Evolutionary conservation across 441 rosid species (phyloP), one percentile per base, ranked within the genome.

Genomic region (Jatropha multifida): DNA sequence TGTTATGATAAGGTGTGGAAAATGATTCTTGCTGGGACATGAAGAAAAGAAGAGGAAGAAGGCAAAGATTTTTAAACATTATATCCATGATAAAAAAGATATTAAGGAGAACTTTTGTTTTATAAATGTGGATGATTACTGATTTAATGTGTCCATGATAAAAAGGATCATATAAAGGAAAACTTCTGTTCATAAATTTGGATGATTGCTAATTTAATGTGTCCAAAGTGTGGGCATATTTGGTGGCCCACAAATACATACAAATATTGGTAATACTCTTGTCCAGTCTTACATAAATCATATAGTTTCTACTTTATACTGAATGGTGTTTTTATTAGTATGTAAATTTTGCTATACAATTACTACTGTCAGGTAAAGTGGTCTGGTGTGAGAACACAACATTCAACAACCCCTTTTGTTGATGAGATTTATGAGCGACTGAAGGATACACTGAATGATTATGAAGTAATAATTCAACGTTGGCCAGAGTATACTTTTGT

Each of bases 401-500:
- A 88, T 81, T 90, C 93, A 52, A 90, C 97, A 10, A 86, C 94
- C 81, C 97, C 96, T 78, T 95, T 93, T 73, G 83, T 95, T 11
- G 96, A 95, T 80, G 97, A 93, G 62, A 89, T 95, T 92, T 90
- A 92, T 71, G 85, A 83, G 74, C 88, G 82, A 79, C 79, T 95
- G 75, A 86, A 84, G 80, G 86, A 81, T 79, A 88, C 86, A 67
- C 78, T 92, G 78, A 89, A 87, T 65, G 94, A 92, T 68, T 93
- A 93, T 79, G 93, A 88, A 80, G 83, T 90, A 72, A 92, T 95
- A 82, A 87, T 92, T 79, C 79, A 79, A 68, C 90, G 87, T 69
- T 95, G 99, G 99, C 97, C 99, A 70, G 96, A 93, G 75, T 91
- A 88, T 75, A 85, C 89, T 58, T 65, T 81, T 74, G 73, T 87